Evolutionary conservation across 495 filamentous ascomycete species (phyloP).

Genomic region (Aspergillus nanangensis): DNA sequence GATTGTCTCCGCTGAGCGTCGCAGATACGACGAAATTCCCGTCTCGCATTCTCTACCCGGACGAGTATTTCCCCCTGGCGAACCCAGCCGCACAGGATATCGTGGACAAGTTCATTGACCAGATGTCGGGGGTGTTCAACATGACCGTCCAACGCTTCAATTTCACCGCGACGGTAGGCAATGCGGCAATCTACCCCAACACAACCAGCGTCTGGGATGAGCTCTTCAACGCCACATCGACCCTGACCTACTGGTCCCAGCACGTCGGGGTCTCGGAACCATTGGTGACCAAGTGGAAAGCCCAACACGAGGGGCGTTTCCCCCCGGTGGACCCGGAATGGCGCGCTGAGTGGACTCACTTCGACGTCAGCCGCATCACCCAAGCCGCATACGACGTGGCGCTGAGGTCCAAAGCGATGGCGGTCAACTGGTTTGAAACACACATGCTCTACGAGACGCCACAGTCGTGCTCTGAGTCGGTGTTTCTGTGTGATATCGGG

Average conservation of each 20-base stretch:
- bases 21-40: background rate
- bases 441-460: background rate
- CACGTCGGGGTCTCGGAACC: background rate
- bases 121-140: background rate
- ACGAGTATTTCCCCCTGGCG: constrained; percentile 3
- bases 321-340: background rate
- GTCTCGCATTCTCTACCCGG: constrained; percentile 4
- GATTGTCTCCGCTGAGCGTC: background rate
- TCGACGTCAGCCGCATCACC: background rate
- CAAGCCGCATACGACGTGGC: background rate
- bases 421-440: constrained; percentile 3
- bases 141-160: constrained; percentile 3
- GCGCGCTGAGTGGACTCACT: background rate
- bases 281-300: background rate
- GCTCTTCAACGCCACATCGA: background rate
- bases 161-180: background rate
- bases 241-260: background rate
- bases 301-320: constrained; percentile 1
- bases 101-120: background rate
- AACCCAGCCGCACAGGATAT: constrained; percentile 3
- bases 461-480: constrained; percentile 1
- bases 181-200: constrained; percentile 4
- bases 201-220: background rate
- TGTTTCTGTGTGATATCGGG: constrained; percentile 1
- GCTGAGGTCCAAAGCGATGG: background rate